Evolutionary conservation across 495 filamentous ascomycete species (phyloP).

Genomic region (Talaromyces thailandensis): DNA sequence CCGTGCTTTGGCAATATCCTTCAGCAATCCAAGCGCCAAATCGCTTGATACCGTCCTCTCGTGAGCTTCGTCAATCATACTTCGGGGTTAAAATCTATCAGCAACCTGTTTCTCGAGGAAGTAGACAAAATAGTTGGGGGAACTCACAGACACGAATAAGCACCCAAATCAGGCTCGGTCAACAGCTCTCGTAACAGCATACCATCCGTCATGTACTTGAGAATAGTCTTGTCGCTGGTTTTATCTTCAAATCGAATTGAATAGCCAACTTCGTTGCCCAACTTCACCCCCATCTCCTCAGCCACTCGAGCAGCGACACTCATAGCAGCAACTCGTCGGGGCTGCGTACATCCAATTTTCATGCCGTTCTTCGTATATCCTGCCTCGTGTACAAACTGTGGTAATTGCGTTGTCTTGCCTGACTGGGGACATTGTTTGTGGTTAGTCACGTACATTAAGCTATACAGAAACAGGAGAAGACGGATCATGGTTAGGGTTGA

Average conservation of each 20-base stretch:
- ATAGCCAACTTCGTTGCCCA: slow-evolving; percentile 92
- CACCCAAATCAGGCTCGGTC: slow-evolving; percentile 75
- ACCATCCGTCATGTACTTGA: slow-evolving; percentile 98
- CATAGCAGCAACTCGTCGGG: slow-evolving; percentile 94
- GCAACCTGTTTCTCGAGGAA: too few species aligned
- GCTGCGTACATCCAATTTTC: slow-evolving; percentile 56
- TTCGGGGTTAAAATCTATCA: too few species aligned
- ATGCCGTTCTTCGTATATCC: slow-evolving; percentile 74
- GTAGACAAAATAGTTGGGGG: too few species aligned
- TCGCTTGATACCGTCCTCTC: slow-evolving; percentile 92
- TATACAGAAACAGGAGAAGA: too few species aligned
- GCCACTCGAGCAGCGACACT: slow-evolving; percentile 90
- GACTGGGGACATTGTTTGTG: slow-evolving; percentile 21
- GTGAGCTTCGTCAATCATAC: slow-evolving; percentile 99
- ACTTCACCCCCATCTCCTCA: slow-evolving; percentile 84
- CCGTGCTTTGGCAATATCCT: slow-evolving; percentile 79
- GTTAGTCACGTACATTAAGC: background rate
- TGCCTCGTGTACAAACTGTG: slow-evolving; percentile 77
- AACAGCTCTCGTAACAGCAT: slow-evolving; percentile 91
- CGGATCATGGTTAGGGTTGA: too few species aligned
- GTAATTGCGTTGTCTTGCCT: slow-evolving; percentile 84
- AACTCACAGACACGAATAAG: slow-evolving; percentile 47
- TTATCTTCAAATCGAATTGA: slow-evolving; percentile 92
- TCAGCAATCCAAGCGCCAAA: slow-evolving; percentile 81
- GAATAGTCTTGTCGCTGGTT: slow-evolving; percentile 82